Conservation (phyloP, 2,329 filamentous ascomycete genomes). For the Whalleya microplaca region DNA sequence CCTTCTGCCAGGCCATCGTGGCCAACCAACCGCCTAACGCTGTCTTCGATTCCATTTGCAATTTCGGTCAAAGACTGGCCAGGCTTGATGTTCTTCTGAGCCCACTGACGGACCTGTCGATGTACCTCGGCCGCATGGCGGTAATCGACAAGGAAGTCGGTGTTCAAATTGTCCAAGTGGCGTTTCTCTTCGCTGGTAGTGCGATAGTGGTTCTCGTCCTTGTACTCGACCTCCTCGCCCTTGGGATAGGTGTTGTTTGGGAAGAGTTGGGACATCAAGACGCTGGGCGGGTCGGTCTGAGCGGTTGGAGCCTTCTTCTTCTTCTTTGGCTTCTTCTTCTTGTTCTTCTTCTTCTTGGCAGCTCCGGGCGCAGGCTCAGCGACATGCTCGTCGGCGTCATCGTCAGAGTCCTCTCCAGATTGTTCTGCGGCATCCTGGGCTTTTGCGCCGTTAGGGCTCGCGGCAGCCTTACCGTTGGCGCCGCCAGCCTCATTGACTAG, state of each 20-base stretch:
- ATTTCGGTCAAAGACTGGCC: conserved; percentile 81
- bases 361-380: conserved; percentile 42
- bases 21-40: conserved; percentile 75
- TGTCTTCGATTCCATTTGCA: conserved; percentile 84
- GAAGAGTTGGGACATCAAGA: conserved; percentile 75
- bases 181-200: conserved; percentile 86
- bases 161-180: conserved; percentile 78
- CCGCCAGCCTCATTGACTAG: conserved; percentile 46
- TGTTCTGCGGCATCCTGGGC: conserved; percentile 45
- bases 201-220: conserved; percentile 75
- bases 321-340: conserved; percentile 77
- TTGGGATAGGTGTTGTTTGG: conserved; percentile 72
- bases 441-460: conserved; percentile 40
- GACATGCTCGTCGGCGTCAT: conserved; percentile 51
- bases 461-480: conserved; percentile 43
- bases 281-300: conserved; percentile 78
- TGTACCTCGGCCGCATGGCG: conserved; percentile 88
- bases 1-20: conserved; percentile 78
- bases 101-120: conserved; percentile 83
- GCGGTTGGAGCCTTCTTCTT: conserved; percentile 67
- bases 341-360: conserved; percentile 76
- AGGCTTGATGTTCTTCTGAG: conserved; percentile 78
- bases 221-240: conserved; percentile 79
- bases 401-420: conserved; percentile 56
- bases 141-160: conserved; percentile 79